Evolutionary conservation across 1,139 yeast species (phyloP).

Genomic region (Suhomyces bolitotheri): DNA sequence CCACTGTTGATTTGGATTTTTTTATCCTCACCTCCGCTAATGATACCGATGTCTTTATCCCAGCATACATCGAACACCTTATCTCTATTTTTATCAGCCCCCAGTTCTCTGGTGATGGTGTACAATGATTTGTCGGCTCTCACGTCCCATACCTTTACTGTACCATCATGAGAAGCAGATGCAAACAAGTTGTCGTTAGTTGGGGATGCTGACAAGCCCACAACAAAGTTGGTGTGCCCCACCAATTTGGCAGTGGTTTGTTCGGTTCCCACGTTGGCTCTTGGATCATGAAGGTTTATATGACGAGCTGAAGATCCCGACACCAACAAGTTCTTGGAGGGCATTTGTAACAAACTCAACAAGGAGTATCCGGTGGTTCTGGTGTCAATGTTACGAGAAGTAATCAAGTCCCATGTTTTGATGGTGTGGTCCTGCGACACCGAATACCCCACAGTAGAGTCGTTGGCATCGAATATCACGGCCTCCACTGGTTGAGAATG

Average conservation of each 20-base stretch:
- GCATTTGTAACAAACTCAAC: slow-evolving; percentile 69
- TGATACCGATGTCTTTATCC: slow-evolving; percentile 76
- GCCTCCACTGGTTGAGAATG: slow-evolving; percentile 88
- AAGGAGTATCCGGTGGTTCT: slow-evolving; percentile 87
- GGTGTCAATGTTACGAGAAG: slow-evolving; percentile 80
- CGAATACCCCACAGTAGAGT: slow-evolving; percentile 82
- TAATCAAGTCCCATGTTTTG: slow-evolving; percentile 93
- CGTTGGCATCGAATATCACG: slow-evolving; percentile 70
- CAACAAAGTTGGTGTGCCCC: slow-evolving; percentile 93
- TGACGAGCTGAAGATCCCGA: slow-evolving; percentile 97
- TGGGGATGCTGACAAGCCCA: slow-evolving; percentile 71
- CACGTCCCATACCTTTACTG: slow-evolving; percentile 93
- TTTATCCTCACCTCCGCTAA: slow-evolving; percentile 94
- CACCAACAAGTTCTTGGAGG: slow-evolving; percentile 68
- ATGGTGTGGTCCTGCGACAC: slow-evolving; percentile 95
- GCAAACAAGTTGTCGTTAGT: slow-evolving; percentile 77
- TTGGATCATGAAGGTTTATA: slow-evolving; percentile 89
- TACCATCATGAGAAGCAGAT: slow-evolving; percentile 93
- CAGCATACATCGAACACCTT: slow-evolving; percentile 89
- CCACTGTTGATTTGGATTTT: slow-evolving; percentile 77
- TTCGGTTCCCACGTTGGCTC: slow-evolving; percentile 44
- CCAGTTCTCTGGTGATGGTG: slow-evolving; percentile 70
- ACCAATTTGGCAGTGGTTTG: slow-evolving; percentile 63
- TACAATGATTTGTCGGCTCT: slow-evolving; percentile 84
- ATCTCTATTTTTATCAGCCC: slow-evolving; percentile 38